Conservation (phyloP, 768 basidiomycete genomes). For the Galerina marginata region DNA sequence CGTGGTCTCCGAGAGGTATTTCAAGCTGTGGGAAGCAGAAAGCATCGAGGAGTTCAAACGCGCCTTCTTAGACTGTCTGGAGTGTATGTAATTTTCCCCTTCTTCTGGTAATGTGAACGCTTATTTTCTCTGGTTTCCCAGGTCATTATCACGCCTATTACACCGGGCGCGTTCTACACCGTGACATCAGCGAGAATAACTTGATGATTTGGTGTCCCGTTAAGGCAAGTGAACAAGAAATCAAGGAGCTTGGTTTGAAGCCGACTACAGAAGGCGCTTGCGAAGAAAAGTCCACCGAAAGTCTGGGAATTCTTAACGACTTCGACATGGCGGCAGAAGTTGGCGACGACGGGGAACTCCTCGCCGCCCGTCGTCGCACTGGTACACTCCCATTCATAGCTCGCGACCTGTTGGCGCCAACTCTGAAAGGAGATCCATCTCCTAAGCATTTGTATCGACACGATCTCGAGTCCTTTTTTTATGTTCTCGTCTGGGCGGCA, state of each 20-base stretch:
- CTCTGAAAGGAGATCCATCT: too few relatives aligned
- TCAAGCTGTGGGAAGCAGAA: conserved; percentile 5
- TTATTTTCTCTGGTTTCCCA: neutral
- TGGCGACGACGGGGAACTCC: conserved; percentile 7
- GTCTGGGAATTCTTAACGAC: conserved; percentile 31
- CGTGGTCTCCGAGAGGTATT: too few relatives aligned
- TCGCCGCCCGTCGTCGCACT: conserved; percentile 24
- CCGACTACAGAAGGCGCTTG: neutral
- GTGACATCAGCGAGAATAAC: conserved; percentile 36
- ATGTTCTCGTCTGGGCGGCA: conserved; percentile 25
- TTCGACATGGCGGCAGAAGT: conserved; percentile 30
- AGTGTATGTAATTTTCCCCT: conserved; percentile 27
- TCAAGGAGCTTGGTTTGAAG: neutral
- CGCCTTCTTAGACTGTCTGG: conserved; percentile 33
- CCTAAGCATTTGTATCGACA: conserved; percentile 19
- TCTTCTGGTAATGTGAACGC: too few relatives aligned
- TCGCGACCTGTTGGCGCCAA: conserved; percentile 24
- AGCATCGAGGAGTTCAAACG: conserved; percentile 31
- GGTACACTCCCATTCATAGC: conserved; percentile 38
- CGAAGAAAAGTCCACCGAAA: neutral
- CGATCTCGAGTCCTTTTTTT: conserved; percentile 30
- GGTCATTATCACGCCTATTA: conserved; percentile 30
- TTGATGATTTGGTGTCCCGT: conserved; percentile 27
- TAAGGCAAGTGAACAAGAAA: neutral
- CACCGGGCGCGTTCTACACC: conserved; percentile 31